phyloP scores from a whole-genome alignment of 2,329 filamentous ascomycete genomes.

The Aspergillus fructus region DNA sequence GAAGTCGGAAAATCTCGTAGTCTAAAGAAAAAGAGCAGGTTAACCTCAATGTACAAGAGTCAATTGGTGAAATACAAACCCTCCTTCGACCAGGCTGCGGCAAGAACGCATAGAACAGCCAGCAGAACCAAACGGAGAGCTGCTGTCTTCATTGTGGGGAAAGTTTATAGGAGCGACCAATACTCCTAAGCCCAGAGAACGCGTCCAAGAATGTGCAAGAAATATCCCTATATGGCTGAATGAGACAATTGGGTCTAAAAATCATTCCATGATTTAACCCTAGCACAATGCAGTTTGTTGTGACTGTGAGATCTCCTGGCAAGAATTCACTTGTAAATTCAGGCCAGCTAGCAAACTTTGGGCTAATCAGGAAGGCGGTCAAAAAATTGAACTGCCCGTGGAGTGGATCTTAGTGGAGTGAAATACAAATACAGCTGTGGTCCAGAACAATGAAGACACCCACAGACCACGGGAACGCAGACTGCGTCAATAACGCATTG shows the following conservation, averaged over 20 bases:
- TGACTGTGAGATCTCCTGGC: background rate
- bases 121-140: constrained; percentile 65
- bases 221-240: background rate
- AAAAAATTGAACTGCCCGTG: background rate
- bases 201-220: constrained; percentile 4
- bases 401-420: background rate
- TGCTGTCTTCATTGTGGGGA: constrained; percentile 67
- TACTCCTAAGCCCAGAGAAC: constrained; percentile 20
- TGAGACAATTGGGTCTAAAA: background rate
- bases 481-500: background rate
- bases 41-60: background rate
- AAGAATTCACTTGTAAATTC: background rate
- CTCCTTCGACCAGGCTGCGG: constrained; percentile 82
- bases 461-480: background rate
- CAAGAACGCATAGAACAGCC: constrained; percentile 65
- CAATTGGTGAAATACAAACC: constrained; percentile 51
- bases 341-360: background rate
- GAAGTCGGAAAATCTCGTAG: constrained; percentile 95
- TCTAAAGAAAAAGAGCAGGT: constrained; percentile 53
- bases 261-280: background rate
- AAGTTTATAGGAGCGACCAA: constrained; percentile 22
- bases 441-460: background rate
- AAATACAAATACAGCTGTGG: background rate
- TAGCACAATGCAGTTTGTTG: background rate
- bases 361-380: constrained; percentile 8